Conservation (phyloP, 2,329 filamentous ascomycete species). For the Ascochyta viciae-villosae region DNA sequence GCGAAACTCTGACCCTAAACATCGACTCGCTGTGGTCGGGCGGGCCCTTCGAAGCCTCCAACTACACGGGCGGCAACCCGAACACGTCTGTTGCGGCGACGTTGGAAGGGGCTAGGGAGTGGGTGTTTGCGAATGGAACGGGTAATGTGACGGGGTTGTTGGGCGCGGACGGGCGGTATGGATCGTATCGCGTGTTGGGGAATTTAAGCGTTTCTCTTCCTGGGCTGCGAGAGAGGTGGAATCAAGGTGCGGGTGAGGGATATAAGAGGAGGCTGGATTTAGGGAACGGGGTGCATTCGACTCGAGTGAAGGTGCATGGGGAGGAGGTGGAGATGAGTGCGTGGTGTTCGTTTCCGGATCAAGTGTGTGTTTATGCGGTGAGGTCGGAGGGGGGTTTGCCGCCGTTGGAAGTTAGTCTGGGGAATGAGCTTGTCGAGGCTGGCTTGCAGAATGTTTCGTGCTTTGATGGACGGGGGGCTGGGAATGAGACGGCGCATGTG, state of each 20-base stretch:
- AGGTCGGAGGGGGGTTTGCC: slow-evolving; percentile 49
- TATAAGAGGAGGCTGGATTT: slow-evolving; percentile 57
- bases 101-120: slow-evolving; percentile 54
- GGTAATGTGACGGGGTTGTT: slow-evolving; percentile 53
- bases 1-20: slow-evolving; percentile 56
- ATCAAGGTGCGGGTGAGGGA: slow-evolving; percentile 1
- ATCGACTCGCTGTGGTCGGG: slow-evolving; percentile 60
- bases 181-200: slow-evolving; percentile 56
- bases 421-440: slow-evolving; percentile 50
- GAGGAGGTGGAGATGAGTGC: slow-evolving; percentile 45
- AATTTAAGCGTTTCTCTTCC: slow-evolving; percentile 55
- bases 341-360: slow-evolving; percentile 56
- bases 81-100: slow-evolving; percentile 36
- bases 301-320: slow-evolving; percentile 23
- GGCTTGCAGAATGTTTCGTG: slow-evolving; percentile 44
- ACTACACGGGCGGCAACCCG: slow-evolving; percentile 59
- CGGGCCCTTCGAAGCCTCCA: slow-evolving; percentile 56
- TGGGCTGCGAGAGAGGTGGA: slow-evolving; percentile 23
- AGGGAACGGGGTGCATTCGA: slow-evolving; percentile 49
- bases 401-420: slow-evolving; percentile 50
- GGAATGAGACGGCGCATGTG: slow-evolving; percentile 41
- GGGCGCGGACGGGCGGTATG: slow-evolving; percentile 50
- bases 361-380: slow-evolving; percentile 52
- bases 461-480: slow-evolving; percentile 28
- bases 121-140: slow-evolving; percentile 59